Base-by-base conservation (phyloP, 176 grass and related monocot species). In the Calamus simplicifolius region DNA sequence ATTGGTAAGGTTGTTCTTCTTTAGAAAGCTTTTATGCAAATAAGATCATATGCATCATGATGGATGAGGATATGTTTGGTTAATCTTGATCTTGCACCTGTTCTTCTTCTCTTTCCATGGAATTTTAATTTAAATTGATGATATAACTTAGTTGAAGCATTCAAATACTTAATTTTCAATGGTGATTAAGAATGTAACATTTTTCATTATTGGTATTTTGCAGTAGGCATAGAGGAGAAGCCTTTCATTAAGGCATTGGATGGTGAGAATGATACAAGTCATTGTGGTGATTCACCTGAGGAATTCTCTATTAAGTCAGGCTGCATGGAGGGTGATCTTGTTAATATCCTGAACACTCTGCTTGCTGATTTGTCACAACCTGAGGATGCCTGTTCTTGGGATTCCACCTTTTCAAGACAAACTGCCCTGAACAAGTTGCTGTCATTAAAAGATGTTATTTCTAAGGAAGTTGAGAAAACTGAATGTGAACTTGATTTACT, bases 401-500 rank as follows among this genome's bases (percentile, higher is more conserved):
- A 98, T 80, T 82, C 78, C 16, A 82, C 52, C 52, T 78, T 64
- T 21, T 67, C 54, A 68, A 82, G 64, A 51, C 70, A 72, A 16
- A 77, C 70, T 71, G 61, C 69, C 63, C 23, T 74, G 60, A 71
- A 73, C 66, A 80, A 93, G 63, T 67, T 99, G 58, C 71, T 82
- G 13, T 48, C 62, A 69, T 79, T 99, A 65, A 99, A 99, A 55
- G 81, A 71, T 51, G 67, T 50, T 57, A 85, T 93, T 76, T 78
- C 84, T 7, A 99, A 85, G 61, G 81, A 88, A 59, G 77, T 89
- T 5, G 94, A 93, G 61, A 93, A 77, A 68, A 84, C 76, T 64
- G 94, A 93, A 79, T 71, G 73, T 31, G 79, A 93, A 86, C 85
- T 99, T 49, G 94, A 99, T 83, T 85, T 61, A 2, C 67, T 99